Base-by-base conservation (phyloP, 495 filamentous ascomycete genomes). In the Arthonia radiata region DNA sequence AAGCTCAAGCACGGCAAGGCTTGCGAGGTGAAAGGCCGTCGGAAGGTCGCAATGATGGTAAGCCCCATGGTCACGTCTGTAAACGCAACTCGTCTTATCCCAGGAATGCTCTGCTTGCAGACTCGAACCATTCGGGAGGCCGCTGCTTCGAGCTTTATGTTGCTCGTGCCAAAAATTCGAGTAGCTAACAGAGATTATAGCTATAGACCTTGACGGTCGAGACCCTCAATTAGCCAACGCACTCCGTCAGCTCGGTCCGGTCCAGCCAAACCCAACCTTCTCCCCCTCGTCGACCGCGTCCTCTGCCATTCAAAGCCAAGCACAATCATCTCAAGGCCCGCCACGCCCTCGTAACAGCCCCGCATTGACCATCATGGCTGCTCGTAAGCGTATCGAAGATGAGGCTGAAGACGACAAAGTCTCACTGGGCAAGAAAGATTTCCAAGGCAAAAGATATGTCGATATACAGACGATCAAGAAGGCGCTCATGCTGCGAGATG, bases 191-290 rank as follows among this genome's bases (percentile, higher is more conserved):
- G n/a, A n/a, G n/a, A n/a, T 31, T 23, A 15, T 33, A 71, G 66
- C 63, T n/a, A 64, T 73, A 31, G 59, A 70, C 39, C 50, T 66
- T 32, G 71, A 74, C 37, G 61, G 59, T 33, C 56, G 53, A n/a
- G 67, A 72, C 36, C 67, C 67, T 2, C 47, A 61, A 42, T 71
- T 66, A 45, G 62, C 60, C 26, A 55, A 54, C 35, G 64, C 62
- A 27, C 59, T 74, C 30, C 60, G 59, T 38, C 44, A 47, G 22
- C 54, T 78, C 35, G 71, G 71, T 30, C 58, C 71, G 30, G 70
- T 75, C 12, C 54, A 57, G 27, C 67, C 70, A 11, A 50, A 50
- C 30, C 65, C 66, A 6, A 64, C 59, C 17, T 42, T 56, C 36
- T 67, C 69, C 5, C 47, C 53, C 35, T 54, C 59, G 17, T 67